These are phyloP conservation scores for Pseudogymnoascus sp. DNA, from an alignment of 2,329 filamentous ascomycete genomes.

Conservation along the genomic window DNA sequence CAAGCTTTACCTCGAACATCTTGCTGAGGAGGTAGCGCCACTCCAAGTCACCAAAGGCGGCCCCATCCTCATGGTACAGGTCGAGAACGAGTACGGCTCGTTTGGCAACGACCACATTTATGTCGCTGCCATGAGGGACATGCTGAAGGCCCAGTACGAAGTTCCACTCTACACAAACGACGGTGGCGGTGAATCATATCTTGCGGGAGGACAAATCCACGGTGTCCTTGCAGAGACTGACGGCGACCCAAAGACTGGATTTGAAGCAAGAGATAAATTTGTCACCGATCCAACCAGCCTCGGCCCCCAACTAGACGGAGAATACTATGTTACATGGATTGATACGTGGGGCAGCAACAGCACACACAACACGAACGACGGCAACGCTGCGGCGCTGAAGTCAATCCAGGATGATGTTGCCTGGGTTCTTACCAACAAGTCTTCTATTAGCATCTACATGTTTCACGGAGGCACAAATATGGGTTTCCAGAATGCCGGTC, in stretches of 20 bases:
- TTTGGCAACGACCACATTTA: slow-evolving; percentile 41
- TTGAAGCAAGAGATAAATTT: slow-evolving; percentile 35
- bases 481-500: slow-evolving; percentile 39
- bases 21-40: slow-evolving; percentile 37
- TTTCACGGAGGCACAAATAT: slow-evolving; percentile 47
- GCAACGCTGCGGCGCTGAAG: slow-evolving; percentile 21
- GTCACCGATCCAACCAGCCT: slow-evolving; percentile 36
- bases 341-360: slow-evolving; percentile 38
- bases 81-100: slow-evolving; percentile 47
- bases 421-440: slow-evolving; percentile 32
- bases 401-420: slow-evolving; percentile 30
- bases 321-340: slow-evolving; percentile 40
- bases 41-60: slow-evolving; percentile 40
- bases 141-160: slow-evolving; percentile 36
- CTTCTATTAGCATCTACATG: slow-evolving; percentile 45
- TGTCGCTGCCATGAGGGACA: slow-evolving; percentile 34
- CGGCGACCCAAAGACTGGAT: slow-evolving; percentile 35
- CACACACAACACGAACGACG: slow-evolving; percentile 31
- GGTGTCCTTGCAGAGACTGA: slow-evolving; percentile 40
- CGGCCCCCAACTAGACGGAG: slow-evolving; percentile 41
- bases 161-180: slow-evolving; percentile 43
- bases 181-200: slow-evolving; percentile 36
- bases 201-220: slow-evolving; percentile 37
- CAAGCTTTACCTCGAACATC: slow-evolving; percentile 36
- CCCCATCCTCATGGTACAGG: slow-evolving; percentile 40